Percentiles rank a stretch among this genome's conserved stretches.
Evolutionary conservation across 2,329 filamentous ascomycete genomes (phyloP).

Genomic region (Acarospora socialis): DNA sequence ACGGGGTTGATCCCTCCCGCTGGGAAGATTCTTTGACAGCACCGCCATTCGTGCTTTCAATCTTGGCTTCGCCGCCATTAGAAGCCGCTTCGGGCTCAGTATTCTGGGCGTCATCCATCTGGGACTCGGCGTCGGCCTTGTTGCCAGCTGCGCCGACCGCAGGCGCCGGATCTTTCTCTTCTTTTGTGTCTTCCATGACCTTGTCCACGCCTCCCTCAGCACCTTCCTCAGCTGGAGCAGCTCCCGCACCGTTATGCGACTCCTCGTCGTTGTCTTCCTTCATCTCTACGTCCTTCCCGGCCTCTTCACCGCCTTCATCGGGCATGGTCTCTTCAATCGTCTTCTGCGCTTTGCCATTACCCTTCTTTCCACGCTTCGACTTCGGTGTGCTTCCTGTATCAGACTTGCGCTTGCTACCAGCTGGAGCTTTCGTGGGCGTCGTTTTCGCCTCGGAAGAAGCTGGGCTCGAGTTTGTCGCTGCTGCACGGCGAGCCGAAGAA

Average conservation of each 20-base stretch:
- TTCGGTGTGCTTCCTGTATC: conserved; percentile 19
- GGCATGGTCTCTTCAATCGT: conserved; percentile 39
- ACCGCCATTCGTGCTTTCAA: conserved; percentile 16
- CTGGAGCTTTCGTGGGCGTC: conserved; percentile 7
- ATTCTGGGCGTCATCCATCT: conserved; percentile 9
- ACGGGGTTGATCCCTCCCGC: conserved; percentile 38
- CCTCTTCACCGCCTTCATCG: conserved; percentile 6
- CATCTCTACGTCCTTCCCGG: conserved; percentile 17
- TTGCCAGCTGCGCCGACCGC: conserved; percentile 5
- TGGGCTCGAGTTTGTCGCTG: conserved; percentile 8
- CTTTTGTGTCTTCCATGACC: conserved; percentile 8
- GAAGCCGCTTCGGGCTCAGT: conserved; percentile 7
- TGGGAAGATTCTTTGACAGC: conserved; percentile 37
- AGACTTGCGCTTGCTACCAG: conserved; percentile 25
- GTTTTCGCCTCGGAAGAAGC: conserved; percentile 13
- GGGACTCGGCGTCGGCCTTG: conserved; percentile 5
- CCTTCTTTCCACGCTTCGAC: conserved; percentile 30
- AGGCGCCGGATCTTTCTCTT: conserved; percentile 7
- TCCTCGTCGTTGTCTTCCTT: conserved; percentile 15
- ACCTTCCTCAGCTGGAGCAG: conserved; percentile 14
- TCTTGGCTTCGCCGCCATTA: conserved; percentile 10
- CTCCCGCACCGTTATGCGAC: conserved; percentile 10
- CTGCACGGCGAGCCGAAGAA: conserved; percentile 11
- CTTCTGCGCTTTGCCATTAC: conserved; percentile 25
- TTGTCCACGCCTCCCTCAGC: conserved; percentile 7